Evolutionary conservation across 495 filamentous ascomycete species (phyloP).

Genomic region (Xylaria intraflava): DNA sequence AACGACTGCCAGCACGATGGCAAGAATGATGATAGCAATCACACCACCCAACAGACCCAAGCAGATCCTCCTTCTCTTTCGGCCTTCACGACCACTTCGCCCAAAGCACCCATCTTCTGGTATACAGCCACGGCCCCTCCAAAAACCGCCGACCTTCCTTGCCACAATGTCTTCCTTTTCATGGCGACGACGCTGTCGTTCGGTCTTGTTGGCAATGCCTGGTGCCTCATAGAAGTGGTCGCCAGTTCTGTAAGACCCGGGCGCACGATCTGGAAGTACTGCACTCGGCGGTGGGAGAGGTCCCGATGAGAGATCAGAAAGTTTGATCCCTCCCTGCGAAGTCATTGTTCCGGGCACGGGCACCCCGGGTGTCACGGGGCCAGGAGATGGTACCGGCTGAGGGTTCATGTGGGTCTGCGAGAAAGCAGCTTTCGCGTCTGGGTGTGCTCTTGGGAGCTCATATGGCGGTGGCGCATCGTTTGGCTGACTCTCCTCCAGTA

Average conservation of each 20-base stretch:
- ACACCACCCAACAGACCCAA: conserved; percentile 46
- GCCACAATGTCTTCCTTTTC: conserved; percentile 58
- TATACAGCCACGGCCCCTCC: conserved; percentile 54
- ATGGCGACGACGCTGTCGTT: conserved; percentile 48
- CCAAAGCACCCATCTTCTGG: conserved; percentile 56
- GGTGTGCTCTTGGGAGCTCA: conserved; percentile 29
- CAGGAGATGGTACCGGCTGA: conserved; percentile 40
- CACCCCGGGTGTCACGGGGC: conserved; percentile 35
- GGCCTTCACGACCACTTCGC: conserved; percentile 53
- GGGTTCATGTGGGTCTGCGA: conserved; percentile 30
- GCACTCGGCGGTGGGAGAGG: conserved; percentile 11
- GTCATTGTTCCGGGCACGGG: conserved; percentile 41
- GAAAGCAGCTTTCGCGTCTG: conserved; percentile 31
- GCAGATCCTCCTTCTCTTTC: conserved; percentile 57
- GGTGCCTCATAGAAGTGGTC: conserved; percentile 29
- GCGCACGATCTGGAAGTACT: conserved; percentile 30
- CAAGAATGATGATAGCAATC: conserved; percentile 52
- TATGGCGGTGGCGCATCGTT: conserved; percentile 38
- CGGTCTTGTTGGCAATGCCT: conserved; percentile 30
- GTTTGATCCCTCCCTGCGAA: conserved; percentile 37
- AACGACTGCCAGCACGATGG: conserved; percentile 53
- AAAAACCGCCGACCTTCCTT: conserved; percentile 50
- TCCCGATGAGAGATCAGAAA: conserved; percentile 32
- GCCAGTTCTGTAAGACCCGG: conserved; percentile 30
- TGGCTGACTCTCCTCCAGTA: conserved; percentile 25